Percentiles rank a stretch among this genome's conserved stretches.
Conservation (phyloP, 495 filamentous ascomycete genomes). For the Penicillium nucicola region DNA sequence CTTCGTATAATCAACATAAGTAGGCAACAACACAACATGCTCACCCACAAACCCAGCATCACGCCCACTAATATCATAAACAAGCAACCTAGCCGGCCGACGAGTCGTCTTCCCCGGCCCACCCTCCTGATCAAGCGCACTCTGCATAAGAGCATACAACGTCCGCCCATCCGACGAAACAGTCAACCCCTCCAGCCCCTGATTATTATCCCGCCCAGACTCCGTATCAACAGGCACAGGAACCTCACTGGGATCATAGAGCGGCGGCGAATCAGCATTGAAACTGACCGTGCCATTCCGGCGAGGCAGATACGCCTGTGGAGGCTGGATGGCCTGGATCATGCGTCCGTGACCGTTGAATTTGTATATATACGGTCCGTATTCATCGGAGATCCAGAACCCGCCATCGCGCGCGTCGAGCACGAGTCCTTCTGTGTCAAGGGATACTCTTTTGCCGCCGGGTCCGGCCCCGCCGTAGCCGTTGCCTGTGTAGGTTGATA, state of each 20-base stretch:
- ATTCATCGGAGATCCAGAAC: constrained; percentile 81
- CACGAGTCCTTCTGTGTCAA: constrained; percentile 73
- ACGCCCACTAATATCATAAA: constrained; percentile 53
- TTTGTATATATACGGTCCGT: constrained; percentile 72
- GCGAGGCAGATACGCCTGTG: constrained; percentile 62
- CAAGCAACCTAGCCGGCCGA: constrained; percentile 57
- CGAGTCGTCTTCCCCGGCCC: constrained; percentile 52
- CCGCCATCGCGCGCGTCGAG: constrained; percentile 53
- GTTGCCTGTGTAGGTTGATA: constrained; percentile 64
- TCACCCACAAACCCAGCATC: constrained; percentile 50
- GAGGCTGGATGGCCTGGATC: constrained; percentile 63
- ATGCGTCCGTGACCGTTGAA: constrained; percentile 61
- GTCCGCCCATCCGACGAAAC: constrained; percentile 59
- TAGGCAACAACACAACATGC: constrained; percentile 66
- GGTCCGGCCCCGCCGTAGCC: constrained; percentile 64
- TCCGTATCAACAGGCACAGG: constrained; percentile 54
- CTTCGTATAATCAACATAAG: constrained; percentile 46
- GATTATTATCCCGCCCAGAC: constrained; percentile 70
- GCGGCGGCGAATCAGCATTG: constrained; percentile 58
- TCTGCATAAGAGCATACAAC: constrained; percentile 68
- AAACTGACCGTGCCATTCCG: constrained; percentile 61
- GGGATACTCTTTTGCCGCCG: constrained; percentile 58
- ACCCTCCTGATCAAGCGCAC: constrained; percentile 64
- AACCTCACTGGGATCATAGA: constrained; percentile 47
- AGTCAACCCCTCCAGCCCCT: constrained; percentile 74